Base-by-base conservation (phyloP, 371 early-diverging fungal species). In the Caulochytrium protostelioides region DNA sequence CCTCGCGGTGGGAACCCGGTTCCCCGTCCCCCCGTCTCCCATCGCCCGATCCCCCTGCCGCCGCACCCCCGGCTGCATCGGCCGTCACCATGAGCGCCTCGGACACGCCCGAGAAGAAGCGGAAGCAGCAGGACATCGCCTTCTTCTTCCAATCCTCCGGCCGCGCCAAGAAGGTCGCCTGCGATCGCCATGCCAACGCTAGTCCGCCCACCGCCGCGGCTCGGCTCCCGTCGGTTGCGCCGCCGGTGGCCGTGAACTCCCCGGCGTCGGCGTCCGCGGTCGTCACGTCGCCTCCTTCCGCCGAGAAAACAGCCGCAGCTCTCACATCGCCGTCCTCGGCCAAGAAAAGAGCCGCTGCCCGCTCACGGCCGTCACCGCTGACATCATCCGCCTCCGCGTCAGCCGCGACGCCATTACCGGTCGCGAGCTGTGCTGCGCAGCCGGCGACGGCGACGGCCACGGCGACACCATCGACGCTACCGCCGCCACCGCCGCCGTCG, bases 21-120 rank as follows among this genome's bases (percentile, higher is more conserved):
- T n/a, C n/a, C n/a, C n/a, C n/a, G n/a, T 24, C 10, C 10, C 24
- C 24, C 24, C 10, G 24, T 24, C 10, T 24, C 10, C 24, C 10
- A 10, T 24, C 24, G 6, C 10, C 24, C 24, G 6, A 6, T 24
- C 24, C 10, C 10, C 5, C 24, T 10, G 24, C 24, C 27, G 21
- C 31, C 37, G 15, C 30, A 24, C 4, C 16, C 22, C 15, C 35
- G 39, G 34, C 15, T 38, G 26, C 50, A n/a, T n/a, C n/a, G n/a
- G n/a, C n/a, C n/a, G n/a, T n/a, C n/a, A n/a, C n/a, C n/a, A n/a
- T n/a, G n/a, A n/a, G n/a, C n/a, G n/a, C n/a, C n/a, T n/a, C n/a
- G n/a, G n/a, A n/a, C n/a, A n/a, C n/a, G n/a, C n/a, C n/a, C n/a
- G n/a, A n/a, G n/a, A n/a, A n/a, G n/a, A n/a, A n/a, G n/a, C n/a